These are phyloP conservation scores for Yamadazyma trypodendri DNA, from an alignment of 1,139 yeast genomes.

Conservation along the genomic window DNA sequence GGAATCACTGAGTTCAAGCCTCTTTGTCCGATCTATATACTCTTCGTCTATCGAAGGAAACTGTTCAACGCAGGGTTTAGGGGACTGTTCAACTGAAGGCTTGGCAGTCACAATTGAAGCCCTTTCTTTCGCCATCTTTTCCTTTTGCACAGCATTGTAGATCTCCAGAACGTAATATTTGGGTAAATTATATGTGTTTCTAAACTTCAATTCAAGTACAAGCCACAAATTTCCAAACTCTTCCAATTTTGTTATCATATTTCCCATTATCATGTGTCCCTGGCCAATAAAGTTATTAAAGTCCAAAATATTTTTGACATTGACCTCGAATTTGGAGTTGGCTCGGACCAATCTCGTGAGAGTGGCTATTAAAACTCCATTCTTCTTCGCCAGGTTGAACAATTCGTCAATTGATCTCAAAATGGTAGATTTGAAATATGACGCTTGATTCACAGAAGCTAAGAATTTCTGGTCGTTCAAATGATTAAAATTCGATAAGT, in stretches of 20 bases:
- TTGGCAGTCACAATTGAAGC: not conserved
- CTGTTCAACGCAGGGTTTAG: slow-evolving; percentile 4
- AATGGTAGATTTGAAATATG: slow-evolving; percentile 28
- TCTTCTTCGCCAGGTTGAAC: slow-evolving; percentile 49
- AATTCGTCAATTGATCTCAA: slow-evolving; percentile 41
- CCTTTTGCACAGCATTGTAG: slow-evolving; percentile 3
- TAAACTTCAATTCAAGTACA: slow-evolving; percentile 34
- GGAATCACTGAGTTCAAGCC: slow-evolving; percentile 18
- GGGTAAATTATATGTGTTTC: slow-evolving; percentile 33
- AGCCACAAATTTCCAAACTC: slow-evolving; percentile 40
- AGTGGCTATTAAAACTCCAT: slow-evolving; percentile 51
- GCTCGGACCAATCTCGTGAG: slow-evolving; percentile 50
- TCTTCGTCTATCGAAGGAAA: slow-evolving; percentile 16
- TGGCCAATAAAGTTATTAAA: slow-evolving; percentile 38
- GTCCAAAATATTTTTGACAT: slow-evolving; percentile 38
- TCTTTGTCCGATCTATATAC: slow-evolving; percentile 18
- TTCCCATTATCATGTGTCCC: slow-evolving; percentile 26
- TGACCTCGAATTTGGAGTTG: slow-evolving; percentile 36
- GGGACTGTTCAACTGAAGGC: not conserved
- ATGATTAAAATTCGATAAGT: slow-evolving; percentile 40
- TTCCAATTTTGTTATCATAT: slow-evolving; percentile 24
- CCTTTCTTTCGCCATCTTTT: not conserved
- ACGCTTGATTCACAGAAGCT: slow-evolving; percentile 20
- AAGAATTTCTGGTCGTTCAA: slow-evolving; percentile 40
- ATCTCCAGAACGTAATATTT: slow-evolving; percentile 7